Base-by-base conservation (phyloP, 1,284 basidiomycete species). In the Cerioporus squamosus region DNA sequence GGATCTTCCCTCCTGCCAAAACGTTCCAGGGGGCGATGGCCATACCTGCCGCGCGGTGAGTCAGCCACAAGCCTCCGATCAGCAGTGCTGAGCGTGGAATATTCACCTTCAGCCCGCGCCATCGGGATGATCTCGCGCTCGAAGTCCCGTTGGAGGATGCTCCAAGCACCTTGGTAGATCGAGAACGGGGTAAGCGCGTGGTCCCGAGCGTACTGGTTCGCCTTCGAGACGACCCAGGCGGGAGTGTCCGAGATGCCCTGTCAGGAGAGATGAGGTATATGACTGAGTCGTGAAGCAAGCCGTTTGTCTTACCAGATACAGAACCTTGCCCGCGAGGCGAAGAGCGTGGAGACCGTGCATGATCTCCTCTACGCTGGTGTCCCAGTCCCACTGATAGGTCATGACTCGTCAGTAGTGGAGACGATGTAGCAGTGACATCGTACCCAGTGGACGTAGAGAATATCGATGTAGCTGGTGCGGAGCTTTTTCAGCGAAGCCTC, bases 151-250 rank as follows among this genome's bases (percentile, higher is more conserved):
- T 64, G 59, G 70, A 80, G 69, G 18, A 82, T 72, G 57, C 74
- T 81, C 82, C 83, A 85, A 23, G 64, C 60, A n/a, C 82, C 83
- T 63, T 84, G 82, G 64, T 85, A 85, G 57, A 85, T 74, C 4
- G 75, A 72, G 63, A 84, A 84, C 2, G 79, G 81, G 0, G 79
- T 77, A 64, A 81, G 75, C 12, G 77, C 79, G 40, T 77, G 72
- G 24, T 76, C 71, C 7, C 73, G 61, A 10, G 68, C 69, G 46
- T 71, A 71, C 20, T 58, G 51, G 58, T 70, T 69, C n/a, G 68
- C 70, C 53, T 67, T 66, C 12, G 66, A 53, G n/a, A 70, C 70
- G 51, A 68, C 55, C 70, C 70, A 73, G 0, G 70, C 71, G 0
- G 70, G 71, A 1, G 70, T 60, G 45, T 71, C 70, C 5, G 71